A percentile compares a stretch with the other conserved stretches of the same genome.
phyloP scores from a whole-genome alignment of 495 filamentous ascomycete genomes.

The Hypomontagnella monticulosa region DNA sequence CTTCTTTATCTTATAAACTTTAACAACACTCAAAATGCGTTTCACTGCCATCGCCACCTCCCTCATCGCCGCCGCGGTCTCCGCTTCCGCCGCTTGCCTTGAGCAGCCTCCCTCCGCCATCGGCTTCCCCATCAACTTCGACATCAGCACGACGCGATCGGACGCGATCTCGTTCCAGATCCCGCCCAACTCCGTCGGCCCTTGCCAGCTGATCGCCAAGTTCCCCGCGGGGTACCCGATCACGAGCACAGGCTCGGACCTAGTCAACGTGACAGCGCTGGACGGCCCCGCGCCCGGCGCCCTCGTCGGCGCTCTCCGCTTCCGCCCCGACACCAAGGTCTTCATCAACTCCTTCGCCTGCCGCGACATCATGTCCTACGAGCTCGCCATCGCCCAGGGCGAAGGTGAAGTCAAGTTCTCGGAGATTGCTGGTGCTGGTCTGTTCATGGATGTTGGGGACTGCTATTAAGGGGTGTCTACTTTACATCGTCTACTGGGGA shows the following conservation, averaged over 20 bases:
- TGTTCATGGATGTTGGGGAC: slow-evolving; percentile 33
- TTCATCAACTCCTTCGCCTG: slow-evolving; percentile 50
- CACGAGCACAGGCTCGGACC: slow-evolving; percentile 29
- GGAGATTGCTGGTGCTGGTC: slow-evolving; percentile 23
- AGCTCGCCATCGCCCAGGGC: slow-evolving; percentile 36
- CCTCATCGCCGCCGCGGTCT: slow-evolving; percentile 32
- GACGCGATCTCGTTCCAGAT: slow-evolving; percentile 38
- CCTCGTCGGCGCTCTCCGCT: slow-evolving; percentile 44
- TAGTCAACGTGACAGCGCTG: slow-evolving; percentile 45
- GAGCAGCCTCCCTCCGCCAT: slow-evolving; percentile 27
- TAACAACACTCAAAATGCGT: slow-evolving; percentile 40
- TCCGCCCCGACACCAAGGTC: slow-evolving; percentile 15
- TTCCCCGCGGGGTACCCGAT: slow-evolving; percentile 48
- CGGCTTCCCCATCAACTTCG: slow-evolving; percentile 30
- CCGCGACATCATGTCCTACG: slow-evolving; percentile 40
- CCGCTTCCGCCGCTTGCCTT: slow-evolving; percentile 27
- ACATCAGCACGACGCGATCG: slow-evolving; percentile 25
- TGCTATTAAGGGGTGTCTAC: not conserved
- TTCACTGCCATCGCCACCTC: slow-evolving; percentile 39
- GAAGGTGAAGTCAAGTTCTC: slow-evolving; percentile 31
- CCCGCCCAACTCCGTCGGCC: slow-evolving; percentile 35
- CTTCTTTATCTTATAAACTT: too few relatives aligned
- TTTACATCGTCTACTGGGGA: too few relatives aligned
- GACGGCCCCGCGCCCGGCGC: slow-evolving; percentile 43
- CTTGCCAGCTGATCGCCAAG: slow-evolving; percentile 47